These are phyloP conservation scores for Paecilomyces formosus DNA, from an alignment of 2,329 filamentous ascomycete species.

Conservation along the genomic window DNA sequence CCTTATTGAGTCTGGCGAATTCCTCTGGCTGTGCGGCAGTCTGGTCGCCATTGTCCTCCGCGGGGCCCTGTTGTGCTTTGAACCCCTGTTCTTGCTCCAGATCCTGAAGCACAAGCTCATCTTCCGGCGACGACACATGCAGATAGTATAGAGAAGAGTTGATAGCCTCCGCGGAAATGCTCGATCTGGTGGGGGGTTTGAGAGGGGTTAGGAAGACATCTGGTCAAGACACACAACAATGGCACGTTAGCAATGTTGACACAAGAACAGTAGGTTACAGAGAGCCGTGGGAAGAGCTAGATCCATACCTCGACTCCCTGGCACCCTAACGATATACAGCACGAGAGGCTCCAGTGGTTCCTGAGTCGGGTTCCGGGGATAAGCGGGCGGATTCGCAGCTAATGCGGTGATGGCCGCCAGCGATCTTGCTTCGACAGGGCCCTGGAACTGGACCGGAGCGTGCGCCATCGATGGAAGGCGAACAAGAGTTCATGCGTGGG, in stretches of 20 bases:
- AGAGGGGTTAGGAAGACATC: constrained; percentile 89
- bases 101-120: constrained; percentile 36
- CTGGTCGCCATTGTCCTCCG: neutral
- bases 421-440: constrained; percentile 69
- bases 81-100: constrained; percentile 14
- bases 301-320: constrained; percentile 70
- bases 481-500: neutral
- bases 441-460: constrained; percentile 6
- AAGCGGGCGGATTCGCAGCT: constrained; percentile 78
- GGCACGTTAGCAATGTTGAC: neutral
- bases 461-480: neutral
- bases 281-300: constrained; percentile 6
- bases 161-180: constrained; percentile 81
- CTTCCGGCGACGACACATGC: constrained; percentile 63
- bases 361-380: constrained; percentile 69
- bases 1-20: constrained; percentile 27
- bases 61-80: neutral
- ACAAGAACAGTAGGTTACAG: constrained; percentile 1
- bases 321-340: constrained; percentile 89
- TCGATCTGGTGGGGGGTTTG: constrained; percentile 74
- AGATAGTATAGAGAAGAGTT: constrained; percentile 85
- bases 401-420: constrained; percentile 71
- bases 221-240: constrained; percentile 27
- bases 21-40: constrained; percentile 13
- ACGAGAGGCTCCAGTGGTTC: constrained; percentile 63